These are phyloP conservation scores for Elongisporangium senticosum DNA, from an alignment of 352 stramenopile species.

Conservation along the genomic window DNA sequence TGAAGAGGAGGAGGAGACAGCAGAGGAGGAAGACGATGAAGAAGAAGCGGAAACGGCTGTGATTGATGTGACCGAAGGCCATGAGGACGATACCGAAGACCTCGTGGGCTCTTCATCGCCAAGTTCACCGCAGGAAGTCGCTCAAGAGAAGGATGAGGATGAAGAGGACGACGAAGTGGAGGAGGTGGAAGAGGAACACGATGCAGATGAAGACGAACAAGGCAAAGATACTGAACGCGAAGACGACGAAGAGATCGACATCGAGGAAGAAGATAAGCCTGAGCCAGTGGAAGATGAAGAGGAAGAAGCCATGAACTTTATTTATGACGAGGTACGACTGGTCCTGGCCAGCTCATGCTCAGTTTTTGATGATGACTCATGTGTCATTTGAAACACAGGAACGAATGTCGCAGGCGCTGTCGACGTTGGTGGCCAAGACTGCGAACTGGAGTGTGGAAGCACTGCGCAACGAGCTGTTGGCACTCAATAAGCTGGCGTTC, in stretches of 20 bases:
- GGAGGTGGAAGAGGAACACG: constrained; percentile 2
- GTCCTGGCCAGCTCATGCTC: neutral
- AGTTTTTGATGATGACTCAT: constrained; percentile 3
- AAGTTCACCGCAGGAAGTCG: neutral
- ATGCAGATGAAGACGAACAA: neutral
- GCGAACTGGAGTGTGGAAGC: constrained; percentile 64
- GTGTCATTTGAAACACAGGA: constrained; percentile 17
- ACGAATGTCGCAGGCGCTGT: constrained; percentile 43
- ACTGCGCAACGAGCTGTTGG: constrained; percentile 60
- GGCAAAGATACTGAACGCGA: constrained; percentile 4
- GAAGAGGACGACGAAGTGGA: constrained; percentile 3
- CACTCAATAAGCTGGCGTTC: constrained; percentile 68
- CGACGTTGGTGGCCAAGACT: constrained; percentile 54
- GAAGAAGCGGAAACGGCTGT: constrained; percentile 6
- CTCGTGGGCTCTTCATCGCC: neutral
- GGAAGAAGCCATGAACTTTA: constrained; percentile 36
- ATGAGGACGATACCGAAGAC: constrained; percentile 1
- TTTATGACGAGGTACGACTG: constrained; percentile 75
- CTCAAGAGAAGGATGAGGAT: constrained; percentile 14
- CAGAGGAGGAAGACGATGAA: constrained; percentile 1
- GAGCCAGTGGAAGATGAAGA: neutral
- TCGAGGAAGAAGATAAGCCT: constrained; percentile 1
- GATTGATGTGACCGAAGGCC: constrained; percentile 1
- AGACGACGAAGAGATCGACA: too few relatives aligned
- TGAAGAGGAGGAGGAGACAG: neutral